Evolutionary conservation across 352 stramenopile genomes (phyloP), one percentile per base, ranked within the genome.

Genomic region (Peronospora destructor): DNA sequence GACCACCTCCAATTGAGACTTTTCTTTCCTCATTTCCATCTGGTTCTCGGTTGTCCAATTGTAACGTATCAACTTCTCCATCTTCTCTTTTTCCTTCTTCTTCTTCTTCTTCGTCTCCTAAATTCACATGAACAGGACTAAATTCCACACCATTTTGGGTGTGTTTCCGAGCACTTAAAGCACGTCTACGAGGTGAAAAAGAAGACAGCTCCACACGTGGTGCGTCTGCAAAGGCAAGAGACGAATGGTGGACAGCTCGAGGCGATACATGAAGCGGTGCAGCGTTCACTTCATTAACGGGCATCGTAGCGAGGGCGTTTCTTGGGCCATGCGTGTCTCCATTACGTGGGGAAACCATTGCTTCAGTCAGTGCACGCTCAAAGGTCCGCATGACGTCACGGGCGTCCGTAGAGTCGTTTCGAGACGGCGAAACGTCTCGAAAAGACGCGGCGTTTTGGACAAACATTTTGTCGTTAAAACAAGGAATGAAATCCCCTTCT

Each of bases 101-200:
- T 2, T 62, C 60, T 36, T 77, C 68, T 36, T 78, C 65, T 16
- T 68, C 56, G 0, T 73, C 59, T 17, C 61, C 62, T 25, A 78
- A 59, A 39, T 49, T 14, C 42, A 69, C 56, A 38, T 37, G 45
- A 6, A 64, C 44, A 29, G 9, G 53, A 2, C 39, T 26, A 4
- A 13, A 43, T 2, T 66, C 44, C 12, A 60, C 2, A 12, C 12
- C 17, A 6, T 11, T 30, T 19, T 33, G 29, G 13, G 52, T 23
- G 14, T 44, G 49, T 51, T 57, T 63, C 13, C 49, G 42, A 12
- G 44, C 53, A 30, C 58, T 64, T 14, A 61, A 55, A 23, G 66
- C 71, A 2, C 73, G 76, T 26, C 76, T 53, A 51, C 73, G 71
- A 4, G 79, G 79, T 12, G 79, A 90, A 25, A 87, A 85, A 36